Evolutionary conservation across 768 basidiomycete genomes (phyloP).

Genomic region (Crepidotus variabilis): DNA sequence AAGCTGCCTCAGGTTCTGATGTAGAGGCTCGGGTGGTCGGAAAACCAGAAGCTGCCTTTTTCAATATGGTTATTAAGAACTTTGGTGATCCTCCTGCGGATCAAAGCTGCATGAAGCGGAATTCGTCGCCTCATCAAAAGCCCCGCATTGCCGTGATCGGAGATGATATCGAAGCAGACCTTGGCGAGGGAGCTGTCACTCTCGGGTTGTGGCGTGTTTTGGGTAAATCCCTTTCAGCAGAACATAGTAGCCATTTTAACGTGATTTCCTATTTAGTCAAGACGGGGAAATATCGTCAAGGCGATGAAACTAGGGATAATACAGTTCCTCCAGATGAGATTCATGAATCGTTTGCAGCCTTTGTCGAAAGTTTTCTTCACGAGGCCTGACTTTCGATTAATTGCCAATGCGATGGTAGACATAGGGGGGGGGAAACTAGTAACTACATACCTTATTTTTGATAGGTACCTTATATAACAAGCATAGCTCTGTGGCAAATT

Average conservation of each 20-base stretch:
- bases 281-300: conserved; percentile 67
- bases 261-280: conserved; percentile 44
- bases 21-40: conserved; percentile 53
- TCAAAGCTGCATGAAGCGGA: background rate
- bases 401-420: too few species aligned
- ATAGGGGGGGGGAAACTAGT: too few species aligned
- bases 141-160: conserved; percentile 58
- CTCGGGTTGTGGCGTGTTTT: conserved; percentile 61
- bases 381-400: too few species aligned
- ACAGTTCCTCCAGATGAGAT: conserved; percentile 48
- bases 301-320: conserved; percentile 45
- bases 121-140: conserved; percentile 19
- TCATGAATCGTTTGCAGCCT: conserved; percentile 47
- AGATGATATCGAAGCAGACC: conserved; percentile 63
- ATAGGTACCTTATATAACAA: too few species aligned
- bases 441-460: too few species aligned
- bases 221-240: conserved; percentile 34
- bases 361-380: conserved; percentile 43
- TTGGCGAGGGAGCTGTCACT: conserved; percentile 58
- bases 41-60: conserved; percentile 59
- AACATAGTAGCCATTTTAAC: conserved; percentile 2
- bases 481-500: too few species aligned
- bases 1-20: conserved; percentile 40
- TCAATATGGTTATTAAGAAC: conserved; percentile 50
- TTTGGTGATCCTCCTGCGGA: conserved; percentile 11